Evolutionary conservation across 768 basidiomycete species (phyloP).

Genomic region (Boletus huronensis): DNA sequence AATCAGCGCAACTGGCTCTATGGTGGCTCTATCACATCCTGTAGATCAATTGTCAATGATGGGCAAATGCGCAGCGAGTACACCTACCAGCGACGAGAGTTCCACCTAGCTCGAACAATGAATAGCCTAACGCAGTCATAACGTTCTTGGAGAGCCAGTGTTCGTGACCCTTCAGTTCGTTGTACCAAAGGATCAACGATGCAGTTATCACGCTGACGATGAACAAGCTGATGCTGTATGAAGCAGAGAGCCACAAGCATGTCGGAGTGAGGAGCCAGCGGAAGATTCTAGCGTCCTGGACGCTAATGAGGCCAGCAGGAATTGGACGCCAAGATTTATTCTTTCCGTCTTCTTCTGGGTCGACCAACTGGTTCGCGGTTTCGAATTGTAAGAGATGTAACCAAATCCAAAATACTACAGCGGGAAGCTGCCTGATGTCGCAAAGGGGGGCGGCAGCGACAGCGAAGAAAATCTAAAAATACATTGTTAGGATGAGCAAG

Average conservation of each 20-base stretch:
- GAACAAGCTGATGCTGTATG: slow-evolving; percentile 32
- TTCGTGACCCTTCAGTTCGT: slow-evolving; percentile 31
- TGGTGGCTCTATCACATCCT: slow-evolving; percentile 24
- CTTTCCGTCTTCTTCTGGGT: slow-evolving; percentile 39
- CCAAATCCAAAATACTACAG: slow-evolving; percentile 43
- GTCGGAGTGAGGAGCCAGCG: slow-evolving; percentile 36
- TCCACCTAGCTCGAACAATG: slow-evolving; percentile 37
- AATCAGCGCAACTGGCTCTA: slow-evolving; percentile 26
- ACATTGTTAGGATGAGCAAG: neutral
- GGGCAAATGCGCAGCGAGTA: neutral
- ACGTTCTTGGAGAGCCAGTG: slow-evolving; percentile 35
- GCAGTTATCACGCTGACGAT: slow-evolving; percentile 30
- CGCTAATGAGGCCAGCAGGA: slow-evolving; percentile 41
- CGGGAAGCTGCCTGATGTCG: slow-evolving; percentile 16
- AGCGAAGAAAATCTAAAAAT: slow-evolving; percentile 34
- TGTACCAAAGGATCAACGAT: slow-evolving; percentile 35
- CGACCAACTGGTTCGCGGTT: slow-evolving; percentile 40
- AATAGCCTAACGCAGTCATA: slow-evolving; percentile 36
- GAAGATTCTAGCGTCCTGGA: slow-evolving; percentile 34
- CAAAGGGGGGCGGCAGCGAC: slow-evolving; percentile 32
- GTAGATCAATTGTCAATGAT: slow-evolving; percentile 3
- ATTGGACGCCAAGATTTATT: slow-evolving; percentile 47
- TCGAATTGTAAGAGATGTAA: slow-evolving; percentile 45
- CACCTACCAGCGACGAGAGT: slow-evolving; percentile 36
- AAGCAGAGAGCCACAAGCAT: slow-evolving; percentile 37